phyloP scores from a whole-genome alignment of 176 grass and related monocot genomes.

The Urochloa ruziziensis region DNA sequence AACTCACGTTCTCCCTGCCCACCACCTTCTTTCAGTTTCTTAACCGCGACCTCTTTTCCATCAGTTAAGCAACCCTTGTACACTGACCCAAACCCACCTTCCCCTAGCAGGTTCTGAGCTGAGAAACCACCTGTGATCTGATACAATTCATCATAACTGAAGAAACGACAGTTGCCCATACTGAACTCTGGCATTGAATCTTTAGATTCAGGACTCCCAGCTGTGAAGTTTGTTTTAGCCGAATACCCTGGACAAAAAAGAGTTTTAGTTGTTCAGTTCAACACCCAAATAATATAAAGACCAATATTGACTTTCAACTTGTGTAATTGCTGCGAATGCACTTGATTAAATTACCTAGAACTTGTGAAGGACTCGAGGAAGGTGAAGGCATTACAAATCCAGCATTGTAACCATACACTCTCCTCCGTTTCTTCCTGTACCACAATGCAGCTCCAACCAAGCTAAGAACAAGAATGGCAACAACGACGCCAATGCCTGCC shows the following conservation, averaged over 20 bases:
- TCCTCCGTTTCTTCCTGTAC: constrained; percentile 73
- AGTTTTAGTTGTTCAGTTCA: constrained; percentile 7
- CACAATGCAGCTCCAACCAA: constrained; percentile 52
- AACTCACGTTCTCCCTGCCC: constrained; percentile 94
- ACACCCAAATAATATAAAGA: constrained; percentile 1
- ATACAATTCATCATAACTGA: constrained; percentile 67
- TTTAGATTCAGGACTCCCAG: constrained; percentile 45
- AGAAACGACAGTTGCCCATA: constrained; percentile 62
- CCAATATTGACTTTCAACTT: neutral
- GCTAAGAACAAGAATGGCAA: constrained; percentile 54
- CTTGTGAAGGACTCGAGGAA: constrained; percentile 36
- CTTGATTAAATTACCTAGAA: constrained; percentile 54
- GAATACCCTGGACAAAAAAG: constrained; percentile 34
- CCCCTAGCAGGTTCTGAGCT: constrained; percentile 75
- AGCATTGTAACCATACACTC: constrained; percentile 57
- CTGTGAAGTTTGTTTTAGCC: constrained; percentile 49
- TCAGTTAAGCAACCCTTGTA: constrained; percentile 86
- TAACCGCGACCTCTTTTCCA: constrained; percentile 84
- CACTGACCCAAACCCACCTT: constrained; percentile 93
- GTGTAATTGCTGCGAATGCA: neutral
- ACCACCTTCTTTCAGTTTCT: constrained; percentile 72
- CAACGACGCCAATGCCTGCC: constrained; percentile 44
- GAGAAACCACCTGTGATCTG: constrained; percentile 84
- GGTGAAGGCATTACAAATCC: constrained; percentile 75
- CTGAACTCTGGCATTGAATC: constrained; percentile 60